Evolutionary conservation across 768 basidiomycete genomes (phyloP), one percentile per base, ranked within the genome.

Genomic region (Termitomyces sp.): DNA sequence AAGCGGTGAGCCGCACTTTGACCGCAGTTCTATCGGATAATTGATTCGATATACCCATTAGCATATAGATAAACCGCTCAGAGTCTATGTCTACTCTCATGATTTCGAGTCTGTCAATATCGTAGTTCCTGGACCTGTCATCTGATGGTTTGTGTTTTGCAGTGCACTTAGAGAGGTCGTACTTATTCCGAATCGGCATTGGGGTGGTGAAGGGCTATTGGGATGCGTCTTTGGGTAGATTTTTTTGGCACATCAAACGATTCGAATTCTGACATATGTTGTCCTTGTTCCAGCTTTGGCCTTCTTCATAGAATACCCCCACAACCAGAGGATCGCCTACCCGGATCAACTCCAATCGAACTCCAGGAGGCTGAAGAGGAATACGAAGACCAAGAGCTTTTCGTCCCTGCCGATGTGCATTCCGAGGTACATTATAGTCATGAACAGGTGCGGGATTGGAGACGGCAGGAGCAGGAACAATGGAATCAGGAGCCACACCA

Each of bases 71-170:
- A 95, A 94, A 71, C 93, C 96, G 9, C 71, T 98, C 27, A 81
- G 94, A 25, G 89, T 98, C 27, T 98, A 95, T 66, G 95, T 99
- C 6, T 99, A 98, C 72, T 97, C 95, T 14, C 87, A 92, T 61
- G 96, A 98, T 71, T 95, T 97, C 69, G 93, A 97, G 94, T 95
- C 72, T 52, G 92, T 77, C 56, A 23, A 48, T 56, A 41, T 35
- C 38, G 14, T 27, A 58, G 19, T 59, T 23, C 59, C 48, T 41
- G 16, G 31, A 38, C 44, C 34, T 58, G 60, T 51, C 29, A 40
- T 51, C 57, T 56, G 38, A 60, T 40, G 54, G 38, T 59, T 31
- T 53, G 34, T 37, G 32, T 40, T 53, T 53, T 63, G 55, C 63
- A 97, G 95, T 69, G 90, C 93, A 41, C 81, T 96, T 46, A 80